Conservation (phyloP, 352 stramenopile genomes). For the Globisporangium uncinulatum region DNA sequence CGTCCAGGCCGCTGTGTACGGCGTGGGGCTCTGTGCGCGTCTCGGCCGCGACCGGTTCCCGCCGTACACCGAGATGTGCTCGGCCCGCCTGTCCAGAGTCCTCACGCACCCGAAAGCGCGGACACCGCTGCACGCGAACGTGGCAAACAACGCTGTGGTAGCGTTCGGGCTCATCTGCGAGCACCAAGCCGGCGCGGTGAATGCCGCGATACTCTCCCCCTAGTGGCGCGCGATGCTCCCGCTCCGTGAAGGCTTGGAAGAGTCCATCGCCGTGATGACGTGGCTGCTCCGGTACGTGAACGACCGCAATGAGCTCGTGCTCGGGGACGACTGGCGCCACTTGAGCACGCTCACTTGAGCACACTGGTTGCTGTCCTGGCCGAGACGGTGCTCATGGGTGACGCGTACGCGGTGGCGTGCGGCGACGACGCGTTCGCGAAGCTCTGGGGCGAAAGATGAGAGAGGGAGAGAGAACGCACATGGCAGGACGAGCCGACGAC, state of each 20-base stretch:
- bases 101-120: conserved; percentile 46
- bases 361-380: conserved; percentile 63
- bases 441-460: conserved; percentile 31
- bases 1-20: conserved; percentile 67
- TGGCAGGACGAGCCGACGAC: too few relatives aligned
- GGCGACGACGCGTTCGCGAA: conserved; percentile 36
- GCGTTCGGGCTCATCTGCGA: conserved; percentile 72
- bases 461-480: too few relatives aligned
- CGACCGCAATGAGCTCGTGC: conserved; percentile 52
- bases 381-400: conserved; percentile 34
- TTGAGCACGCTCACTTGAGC: conserved; percentile 40
- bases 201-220: conserved; percentile 46
- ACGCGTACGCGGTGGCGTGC: conserved; percentile 35
- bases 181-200: conserved; percentile 42
- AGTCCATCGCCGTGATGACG: conserved; percentile 57
- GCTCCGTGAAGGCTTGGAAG: conserved; percentile 69
- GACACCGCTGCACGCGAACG: conserved; percentile 51
- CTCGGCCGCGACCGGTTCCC: conserved; percentile 49
- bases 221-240: conserved; percentile 71
- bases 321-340: conserved; percentile 43
- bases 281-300: conserved; percentile 62
- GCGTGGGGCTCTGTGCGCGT: conserved; percentile 61
- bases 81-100: conserved; percentile 58
- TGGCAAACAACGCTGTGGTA: conserved; percentile 75
- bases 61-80: conserved; percentile 35